A percentile compares a stretch with the other conserved stretches of the same genome.
Conservation (phyloP, 73 alveolate species). For the Durusdinium trenchii region DNA sequence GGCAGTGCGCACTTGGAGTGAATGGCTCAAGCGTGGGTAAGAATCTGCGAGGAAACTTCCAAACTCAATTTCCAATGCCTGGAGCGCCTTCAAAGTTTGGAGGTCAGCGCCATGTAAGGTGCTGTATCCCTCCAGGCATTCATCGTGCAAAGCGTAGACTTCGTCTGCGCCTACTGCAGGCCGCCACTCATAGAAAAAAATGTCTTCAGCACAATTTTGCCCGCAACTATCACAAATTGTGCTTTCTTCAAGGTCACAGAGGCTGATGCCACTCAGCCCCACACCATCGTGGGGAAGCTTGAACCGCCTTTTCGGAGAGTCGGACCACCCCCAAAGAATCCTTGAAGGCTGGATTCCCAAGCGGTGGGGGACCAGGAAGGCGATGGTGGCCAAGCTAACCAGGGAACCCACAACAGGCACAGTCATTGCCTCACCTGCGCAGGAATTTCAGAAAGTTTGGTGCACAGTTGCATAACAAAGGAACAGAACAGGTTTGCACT, state of each 20-base stretch:
- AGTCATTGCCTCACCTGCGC: neutral
- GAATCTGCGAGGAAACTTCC: neutral
- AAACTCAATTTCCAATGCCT: neutral
- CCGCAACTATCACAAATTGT: neutral
- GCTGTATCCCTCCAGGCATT: neutral
- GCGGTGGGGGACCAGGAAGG: neutral
- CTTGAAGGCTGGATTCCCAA: neutral
- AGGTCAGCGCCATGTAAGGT: neutral
- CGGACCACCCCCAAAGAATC: neutral
- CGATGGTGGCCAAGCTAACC: neutral
- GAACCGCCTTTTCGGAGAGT: neutral
- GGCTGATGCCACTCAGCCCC: neutral
- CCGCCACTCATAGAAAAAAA: neutral
- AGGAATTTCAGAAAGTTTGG: no score
- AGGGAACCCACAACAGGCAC: neutral
- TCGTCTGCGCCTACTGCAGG: neutral
- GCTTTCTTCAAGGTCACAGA: neutral
- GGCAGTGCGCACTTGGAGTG: neutral
- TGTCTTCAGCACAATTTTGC: neutral
- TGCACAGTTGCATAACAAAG: no score
- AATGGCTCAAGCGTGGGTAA: neutral
- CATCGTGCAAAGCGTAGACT: neutral
- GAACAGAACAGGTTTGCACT: no score
- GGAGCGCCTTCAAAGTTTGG: neutral
- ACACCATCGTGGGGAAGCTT: neutral